phyloP scores from a whole-genome alignment of 352 stramenopile species.

The Phytophthora lateralis region DNA sequence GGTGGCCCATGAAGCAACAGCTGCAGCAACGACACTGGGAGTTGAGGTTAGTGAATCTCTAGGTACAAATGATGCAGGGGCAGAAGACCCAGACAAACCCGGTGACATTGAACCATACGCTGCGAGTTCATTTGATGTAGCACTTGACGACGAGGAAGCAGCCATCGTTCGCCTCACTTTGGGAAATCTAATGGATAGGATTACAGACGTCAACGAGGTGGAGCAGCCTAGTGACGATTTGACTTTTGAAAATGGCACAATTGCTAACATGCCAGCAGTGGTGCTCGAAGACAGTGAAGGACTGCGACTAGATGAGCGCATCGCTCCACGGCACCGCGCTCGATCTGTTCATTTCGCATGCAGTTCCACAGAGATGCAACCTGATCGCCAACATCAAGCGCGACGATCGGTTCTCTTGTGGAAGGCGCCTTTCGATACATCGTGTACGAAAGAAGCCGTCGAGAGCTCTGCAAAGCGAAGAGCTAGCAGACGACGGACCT shows the following conservation, averaged over 20 bases:
- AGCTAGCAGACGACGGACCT: constrained; percentile 35
- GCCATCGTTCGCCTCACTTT: constrained; percentile 8
- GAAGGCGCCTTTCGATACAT: constrained; percentile 20
- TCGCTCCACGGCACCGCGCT: constrained; percentile 4
- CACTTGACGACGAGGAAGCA: constrained; percentile 5
- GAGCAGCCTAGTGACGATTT: too few relatives aligned
- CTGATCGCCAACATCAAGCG: constrained; percentile 4
- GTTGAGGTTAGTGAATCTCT: constrained; percentile 12
- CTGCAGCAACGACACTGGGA: background rate
- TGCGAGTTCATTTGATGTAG: background rate
- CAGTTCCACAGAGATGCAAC: constrained; percentile 3
- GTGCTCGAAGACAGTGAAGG: background rate
- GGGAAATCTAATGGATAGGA: constrained; percentile 10
- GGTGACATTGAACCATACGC: constrained; percentile 18
- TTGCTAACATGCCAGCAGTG: background rate
- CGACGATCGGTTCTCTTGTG: constrained; percentile 30
- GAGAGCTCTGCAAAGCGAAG: constrained; percentile 36
- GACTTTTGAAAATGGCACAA: background rate
- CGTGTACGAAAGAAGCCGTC: constrained; percentile 26
- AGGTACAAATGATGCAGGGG: constrained; percentile 10
- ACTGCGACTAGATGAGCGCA: background rate
- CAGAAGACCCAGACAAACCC: constrained; percentile 18
- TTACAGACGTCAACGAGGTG: background rate
- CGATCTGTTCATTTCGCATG: constrained; percentile 22
- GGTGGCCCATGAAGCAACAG: background rate